These are phyloP conservation scores for Cercospora citrullina DNA, from an alignment of 2,329 filamentous ascomycete genomes.

Conservation along the genomic window DNA sequence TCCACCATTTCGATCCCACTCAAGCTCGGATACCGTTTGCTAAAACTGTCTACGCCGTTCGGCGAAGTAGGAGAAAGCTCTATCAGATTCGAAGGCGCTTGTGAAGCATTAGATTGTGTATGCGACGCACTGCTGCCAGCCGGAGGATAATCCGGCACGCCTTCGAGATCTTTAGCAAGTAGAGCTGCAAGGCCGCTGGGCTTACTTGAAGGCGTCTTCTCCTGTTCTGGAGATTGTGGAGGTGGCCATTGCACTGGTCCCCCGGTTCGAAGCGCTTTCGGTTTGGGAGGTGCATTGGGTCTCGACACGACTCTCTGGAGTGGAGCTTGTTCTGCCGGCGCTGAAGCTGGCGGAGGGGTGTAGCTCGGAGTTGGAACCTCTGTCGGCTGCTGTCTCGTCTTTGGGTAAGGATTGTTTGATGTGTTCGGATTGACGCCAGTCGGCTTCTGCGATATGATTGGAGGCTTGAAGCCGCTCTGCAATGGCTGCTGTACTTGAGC, in stretches of 20 bases:
- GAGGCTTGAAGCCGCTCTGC: constrained; percentile 22
- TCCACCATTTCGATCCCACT: constrained; percentile 85
- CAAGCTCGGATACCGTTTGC: constrained; percentile 82
- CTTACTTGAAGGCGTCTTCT: constrained; percentile 10
- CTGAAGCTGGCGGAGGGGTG: constrained; percentile 10
- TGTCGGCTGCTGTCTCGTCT: constrained; percentile 24
- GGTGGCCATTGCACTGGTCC: constrained; percentile 26
- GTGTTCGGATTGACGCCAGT: constrained; percentile 11
- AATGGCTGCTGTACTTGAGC: constrained; percentile 20
- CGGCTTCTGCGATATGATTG: constrained; percentile 33
- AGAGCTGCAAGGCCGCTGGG: constrained; percentile 38
- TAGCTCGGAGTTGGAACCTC: constrained; percentile 14
- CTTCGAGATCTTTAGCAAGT: constrained; percentile 41
- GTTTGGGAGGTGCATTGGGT: constrained; percentile 61
- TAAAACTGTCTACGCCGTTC: constrained; percentile 55
- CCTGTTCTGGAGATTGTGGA: constrained; percentile 16
- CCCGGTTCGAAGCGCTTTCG: constrained; percentile 58
- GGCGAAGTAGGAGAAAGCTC: constrained; percentile 9
- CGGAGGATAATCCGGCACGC: constrained; percentile 39
- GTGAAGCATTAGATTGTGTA: background rate
- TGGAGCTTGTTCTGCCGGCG: constrained; percentile 11
- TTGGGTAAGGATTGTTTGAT: constrained; percentile 31
- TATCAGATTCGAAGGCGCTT: constrained; percentile 13
- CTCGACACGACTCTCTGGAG: constrained; percentile 39
- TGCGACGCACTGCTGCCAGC: constrained; percentile 17